phyloP scores from a whole-genome alignment of 305 asterid genomes.

The Fraxinus albicans region DNA sequence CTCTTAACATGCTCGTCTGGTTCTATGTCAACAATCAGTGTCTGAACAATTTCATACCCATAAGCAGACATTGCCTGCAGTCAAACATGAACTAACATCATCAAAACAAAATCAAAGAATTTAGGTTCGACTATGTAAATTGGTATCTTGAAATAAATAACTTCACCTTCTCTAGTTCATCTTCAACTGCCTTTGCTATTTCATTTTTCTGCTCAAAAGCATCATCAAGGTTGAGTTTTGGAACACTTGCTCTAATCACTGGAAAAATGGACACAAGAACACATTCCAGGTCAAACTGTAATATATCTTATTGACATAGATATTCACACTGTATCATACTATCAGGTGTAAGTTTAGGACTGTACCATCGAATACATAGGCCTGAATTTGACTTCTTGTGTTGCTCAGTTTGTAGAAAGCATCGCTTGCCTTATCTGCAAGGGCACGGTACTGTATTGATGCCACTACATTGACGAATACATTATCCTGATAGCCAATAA shows the following conservation, averaged over 20 bases:
- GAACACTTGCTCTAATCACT: conserved; percentile 25
- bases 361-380: conserved; percentile 24
- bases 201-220: conserved; percentile 24
- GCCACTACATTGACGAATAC: conserved; percentile 24
- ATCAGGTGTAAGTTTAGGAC: background rate
- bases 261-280: background rate
- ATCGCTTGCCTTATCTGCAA: conserved; percentile 1
- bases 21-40: conserved; percentile 3
- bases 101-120: background rate
- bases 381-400: conserved; percentile 21
- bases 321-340: background rate
- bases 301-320: background rate
- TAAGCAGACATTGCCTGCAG: conserved; percentile 18
- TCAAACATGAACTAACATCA: background rate
- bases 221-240: conserved; percentile 16
- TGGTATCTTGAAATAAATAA: background rate
- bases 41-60: conserved; percentile 8
- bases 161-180: background rate
- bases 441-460: conserved; percentile 13
- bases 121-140: background rate
- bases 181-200: conserved; percentile 10
- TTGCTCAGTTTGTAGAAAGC: conserved; percentile 18
- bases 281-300: background rate
- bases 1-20: conserved; percentile 6
- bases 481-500: conserved; percentile 13